These are phyloP conservation scores for Podila verticillata DNA, from an alignment of 192 early-diverging fungal species.

Conservation along the genomic window DNA sequence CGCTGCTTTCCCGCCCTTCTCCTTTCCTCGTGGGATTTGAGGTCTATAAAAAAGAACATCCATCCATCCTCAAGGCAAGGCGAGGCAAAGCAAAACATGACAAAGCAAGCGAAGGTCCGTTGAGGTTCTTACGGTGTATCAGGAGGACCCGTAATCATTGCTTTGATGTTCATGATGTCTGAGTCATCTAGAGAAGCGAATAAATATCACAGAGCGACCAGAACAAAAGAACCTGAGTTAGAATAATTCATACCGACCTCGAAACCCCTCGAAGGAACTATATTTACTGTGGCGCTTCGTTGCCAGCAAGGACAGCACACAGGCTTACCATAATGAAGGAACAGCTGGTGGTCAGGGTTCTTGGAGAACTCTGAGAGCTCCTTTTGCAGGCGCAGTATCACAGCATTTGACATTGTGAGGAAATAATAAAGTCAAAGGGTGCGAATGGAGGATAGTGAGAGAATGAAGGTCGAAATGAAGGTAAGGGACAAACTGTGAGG, in stretches of 20 bases:
- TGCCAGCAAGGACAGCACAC: not conserved
- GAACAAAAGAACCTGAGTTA: not conserved
- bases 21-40: constrained; percentile 1
- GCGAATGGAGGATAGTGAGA: not conserved
- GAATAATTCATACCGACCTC: not conserved
- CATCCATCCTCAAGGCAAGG: not conserved
- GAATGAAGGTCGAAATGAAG: not conserved
- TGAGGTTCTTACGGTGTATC: constrained; percentile 62
- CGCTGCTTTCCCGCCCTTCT: not conserved
- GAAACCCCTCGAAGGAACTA: no score
- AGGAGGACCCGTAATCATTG: constrained; percentile 67
- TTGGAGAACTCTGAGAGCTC: constrained; percentile 49
- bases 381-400: constrained; percentile 44
- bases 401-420: constrained; percentile 32
- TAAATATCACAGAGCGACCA: not conserved
- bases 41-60: not conserved
- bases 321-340: constrained; percentile 39
- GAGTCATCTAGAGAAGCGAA: constrained; percentile 49
- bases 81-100: not conserved
- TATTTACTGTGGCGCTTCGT: no score
- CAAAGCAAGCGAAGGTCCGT: not conserved
- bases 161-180: constrained; percentile 71
- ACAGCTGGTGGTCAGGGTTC: constrained; percentile 50
- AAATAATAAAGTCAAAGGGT: not conserved
- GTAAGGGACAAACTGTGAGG: not conserved